These are phyloP conservation scores for Rhodosporidiobolus sp. DNA, from an alignment of 768 basidiomycete species.

Conservation along the genomic window DNA sequence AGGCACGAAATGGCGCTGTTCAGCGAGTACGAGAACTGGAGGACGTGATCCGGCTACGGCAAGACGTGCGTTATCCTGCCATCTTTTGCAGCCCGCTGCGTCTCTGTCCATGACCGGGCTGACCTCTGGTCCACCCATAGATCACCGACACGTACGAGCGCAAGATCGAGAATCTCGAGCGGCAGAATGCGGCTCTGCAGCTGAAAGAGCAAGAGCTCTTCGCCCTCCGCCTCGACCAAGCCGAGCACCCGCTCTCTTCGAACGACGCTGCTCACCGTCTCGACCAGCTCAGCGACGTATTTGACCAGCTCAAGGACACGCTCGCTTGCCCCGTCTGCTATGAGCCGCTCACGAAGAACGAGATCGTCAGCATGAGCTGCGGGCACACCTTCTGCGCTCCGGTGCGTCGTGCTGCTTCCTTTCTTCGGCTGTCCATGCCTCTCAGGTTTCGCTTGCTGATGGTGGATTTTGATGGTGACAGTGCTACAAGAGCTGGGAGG, in stretches of 20 bases:
- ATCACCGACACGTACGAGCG: conserved; percentile 18
- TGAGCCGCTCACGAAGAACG: conserved; percentile 5
- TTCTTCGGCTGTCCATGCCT: too few species aligned
- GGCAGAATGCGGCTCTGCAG: conserved; percentile 3
- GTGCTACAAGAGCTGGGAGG: conserved; percentile 25
- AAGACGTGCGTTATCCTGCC: conserved; percentile 2
- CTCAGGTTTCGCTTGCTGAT: rapidly evolving
- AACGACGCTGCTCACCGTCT: conserved; percentile 9
- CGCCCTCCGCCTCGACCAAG: conserved; percentile 7
- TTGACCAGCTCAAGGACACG: conserved; percentile 12
- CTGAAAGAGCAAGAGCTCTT: conserved; percentile 23
- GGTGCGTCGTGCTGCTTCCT: neutral
- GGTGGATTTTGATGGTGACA: neutral
- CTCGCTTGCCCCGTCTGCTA: conserved; percentile 30
- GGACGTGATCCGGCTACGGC: conserved; percentile 9
- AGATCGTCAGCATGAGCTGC: conserved; percentile 11
- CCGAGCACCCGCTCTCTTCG: conserved; percentile 6
- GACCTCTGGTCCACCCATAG: neutral
- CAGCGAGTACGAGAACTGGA: conserved; percentile 22
- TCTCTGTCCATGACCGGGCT: neutral
- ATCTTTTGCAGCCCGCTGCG: neutral
- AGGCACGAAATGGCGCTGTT: conserved; percentile 20
- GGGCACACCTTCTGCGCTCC: conserved; percentile 29
- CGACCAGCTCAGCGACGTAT: conserved; percentile 8
- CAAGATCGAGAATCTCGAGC: conserved; percentile 4